Conservation (phyloP, 2,329 filamentous ascomycete genomes). For the Alternaria ventricosa region DNA sequence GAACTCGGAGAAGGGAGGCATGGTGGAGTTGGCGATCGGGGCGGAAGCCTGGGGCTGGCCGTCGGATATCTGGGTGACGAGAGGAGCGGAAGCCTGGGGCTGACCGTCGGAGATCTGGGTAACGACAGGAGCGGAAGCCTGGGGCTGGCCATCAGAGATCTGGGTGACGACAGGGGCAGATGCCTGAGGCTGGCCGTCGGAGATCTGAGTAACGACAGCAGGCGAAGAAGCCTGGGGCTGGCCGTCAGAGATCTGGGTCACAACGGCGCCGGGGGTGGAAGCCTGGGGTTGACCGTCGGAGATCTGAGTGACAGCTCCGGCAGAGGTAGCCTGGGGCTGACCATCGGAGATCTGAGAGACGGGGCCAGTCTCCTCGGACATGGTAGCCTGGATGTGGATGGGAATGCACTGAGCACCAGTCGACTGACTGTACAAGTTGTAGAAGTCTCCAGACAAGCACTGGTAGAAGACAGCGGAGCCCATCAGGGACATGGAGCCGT, state of each 20-base stretch:
- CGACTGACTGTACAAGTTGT: slow-evolving; percentile 79
- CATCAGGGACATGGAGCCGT: slow-evolving; percentile 69
- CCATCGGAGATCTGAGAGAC: slow-evolving; percentile 42
- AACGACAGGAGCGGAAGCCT: slow-evolving; percentile 22
- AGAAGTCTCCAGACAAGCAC: slow-evolving; percentile 77
- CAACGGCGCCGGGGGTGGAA: slow-evolving; percentile 10
- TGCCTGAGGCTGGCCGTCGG: slow-evolving; percentile 32
- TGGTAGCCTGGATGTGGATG: slow-evolving; percentile 39
- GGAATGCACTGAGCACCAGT: slow-evolving; percentile 71
- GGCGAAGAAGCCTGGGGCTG: slow-evolving; percentile 31
- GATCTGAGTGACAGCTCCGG: slow-evolving; percentile 30
- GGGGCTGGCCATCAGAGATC: slow-evolving; percentile 39
- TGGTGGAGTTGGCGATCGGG: slow-evolving; percentile 22
- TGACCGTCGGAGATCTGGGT: slow-evolving; percentile 33
- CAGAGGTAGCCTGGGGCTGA: slow-evolving; percentile 29
- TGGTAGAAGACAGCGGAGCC: slow-evolving; percentile 73
- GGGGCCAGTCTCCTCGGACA: slow-evolving; percentile 1
- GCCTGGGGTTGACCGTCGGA: slow-evolving; percentile 33
- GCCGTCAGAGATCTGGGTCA: slow-evolving; percentile 39
- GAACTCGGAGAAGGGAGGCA: slow-evolving; percentile 27
- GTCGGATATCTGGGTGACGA: slow-evolving; percentile 35
- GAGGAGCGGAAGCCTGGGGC: slow-evolving; percentile 25
- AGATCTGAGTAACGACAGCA: slow-evolving; percentile 28
- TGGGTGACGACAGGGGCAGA: slow-evolving; percentile 29
- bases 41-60: slow-evolving; percentile 25